Base-by-base conservation (phyloP, 2,329 filamentous ascomycete species). In the Magnaporthiopsis poae region DNA sequence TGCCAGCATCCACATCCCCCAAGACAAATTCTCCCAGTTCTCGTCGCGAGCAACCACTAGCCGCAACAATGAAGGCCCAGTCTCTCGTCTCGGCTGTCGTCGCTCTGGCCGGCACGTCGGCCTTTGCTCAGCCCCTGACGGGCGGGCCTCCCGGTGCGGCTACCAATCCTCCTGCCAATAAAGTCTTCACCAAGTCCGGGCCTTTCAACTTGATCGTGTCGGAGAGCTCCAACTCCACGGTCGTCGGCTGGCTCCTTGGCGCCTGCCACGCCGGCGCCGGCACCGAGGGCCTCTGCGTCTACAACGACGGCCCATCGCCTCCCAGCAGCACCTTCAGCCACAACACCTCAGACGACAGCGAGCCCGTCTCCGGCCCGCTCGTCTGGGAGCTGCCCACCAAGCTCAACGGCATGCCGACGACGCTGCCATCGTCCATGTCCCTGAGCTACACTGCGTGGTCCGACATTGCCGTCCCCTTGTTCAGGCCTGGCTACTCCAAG, bases 261-360 rank as follows among this genome's bases (percentile, higher is more conserved):
- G 72, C 75, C 7, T 79, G 77, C 69, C 75, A 77, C 61, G 68
- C 75, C 25, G 77, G 77, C 7, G 75, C 77, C 21, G 75, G 36
- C 29, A 39, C 76, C 25, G 68, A 76, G 67, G 76, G 74, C 71
- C 73, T 73, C 2, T 77, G 73, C 67, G 72, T 73, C 31, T 62
- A 61, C 7, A 72, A 75, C 8, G 78, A 76, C 69, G 75, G 77
- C 60, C 67, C 74, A 21, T 75, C 76, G 15, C 75, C 77, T 12
- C 75, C 73, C 59, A 72, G 75, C 31, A 73, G 76, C 63, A 73
- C 71, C 65, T 79, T 75, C 72, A 73, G 71, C 68, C 75, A 76
- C 71, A 78, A 78, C 71, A 72, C 72, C 67, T 74, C 13, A 66
- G 62, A 61, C 33, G 69, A 71, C 9, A 67, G 59, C 59, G 64